Evolutionary conservation across 345 rosid genomes (phyloP), one percentile per base, ranked within the genome.

Genomic region (Excoecaria agallocha): DNA sequence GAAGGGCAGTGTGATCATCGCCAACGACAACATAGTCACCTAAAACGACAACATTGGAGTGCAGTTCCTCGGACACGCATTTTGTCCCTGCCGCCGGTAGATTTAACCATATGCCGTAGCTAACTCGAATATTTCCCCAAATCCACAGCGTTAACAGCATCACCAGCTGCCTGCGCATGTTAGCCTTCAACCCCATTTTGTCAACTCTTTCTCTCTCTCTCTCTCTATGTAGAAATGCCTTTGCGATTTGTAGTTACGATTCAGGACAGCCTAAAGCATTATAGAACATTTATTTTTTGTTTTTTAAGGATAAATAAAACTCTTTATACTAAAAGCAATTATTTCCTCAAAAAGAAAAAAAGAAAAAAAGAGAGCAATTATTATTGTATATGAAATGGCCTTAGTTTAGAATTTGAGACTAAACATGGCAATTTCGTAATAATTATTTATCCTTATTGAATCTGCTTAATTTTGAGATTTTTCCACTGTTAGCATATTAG

Each of bases 21-120:
- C 93, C 78, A 73, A 94, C 86, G 70, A 89, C 95, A 38, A 91
- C 79, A 76, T 91, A 94, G 64, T 92, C 98, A 24, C 87, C 89
- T 80, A 93, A 80, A 65, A 92, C 98, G 76, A 94, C 89, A 78
- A 92, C 86, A 80, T 91, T 87, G 82, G 76, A 86, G 75, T 87
- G 95, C 71, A 94, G 85, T 73, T 89, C 95, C 85, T 94, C 98
- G 15, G 95, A 94, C n/a, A 94, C 93, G 85, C 98, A 94, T 78
- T 92, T 94, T 43, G 93, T 87, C 37, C 91, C 93, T 3, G 90
- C 9, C 25, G 79, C 46, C 6, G 96, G 97, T 51, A 94, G n/a
- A 71, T 30, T 89, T 64, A 94, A 78, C 98, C 98, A 94, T n/a
- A 94, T 70, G 39, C 89, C 95, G 25, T 86, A 82, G 39, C 79